Percentiles rank a stretch among this genome's conserved stretches.
Conservation (phyloP, 257 asterid genomes). For the Prunella vulgaris region DNA sequence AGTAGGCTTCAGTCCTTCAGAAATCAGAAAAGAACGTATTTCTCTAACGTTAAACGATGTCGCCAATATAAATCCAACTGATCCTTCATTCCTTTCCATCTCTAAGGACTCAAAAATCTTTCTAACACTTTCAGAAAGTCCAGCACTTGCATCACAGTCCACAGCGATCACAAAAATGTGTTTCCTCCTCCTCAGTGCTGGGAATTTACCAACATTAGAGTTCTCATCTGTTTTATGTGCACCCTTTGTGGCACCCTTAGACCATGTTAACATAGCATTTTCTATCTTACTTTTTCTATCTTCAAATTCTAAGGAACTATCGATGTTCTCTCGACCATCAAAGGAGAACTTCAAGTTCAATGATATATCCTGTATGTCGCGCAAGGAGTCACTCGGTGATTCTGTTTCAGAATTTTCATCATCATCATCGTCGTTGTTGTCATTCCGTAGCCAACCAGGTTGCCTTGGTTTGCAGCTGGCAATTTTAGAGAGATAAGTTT, state of each 20-base stretch:
- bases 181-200: slow-evolving; percentile 82
- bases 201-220: slow-evolving; percentile 68
- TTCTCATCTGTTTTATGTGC: slow-evolving; percentile 52
- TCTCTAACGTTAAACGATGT: slow-evolving; percentile 70
- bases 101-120: slow-evolving; percentile 65
- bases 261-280: slow-evolving; percentile 65
- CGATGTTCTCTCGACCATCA: slow-evolving; percentile 60
- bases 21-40: slow-evolving; percentile 50
- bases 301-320: slow-evolving; percentile 52
- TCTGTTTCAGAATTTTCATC: slow-evolving; percentile 86
- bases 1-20: slow-evolving; percentile 63
- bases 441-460: slow-evolving; percentile 78
- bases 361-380: slow-evolving; percentile 89
- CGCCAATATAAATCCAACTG: slow-evolving; percentile 79
- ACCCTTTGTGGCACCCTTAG: slow-evolving; percentile 52
- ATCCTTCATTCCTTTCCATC: slow-evolving; percentile 78
- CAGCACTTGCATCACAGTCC: slow-evolving; percentile 56
- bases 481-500: slow-evolving; percentile 72
- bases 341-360: slow-evolving; percentile 84
- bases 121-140: slow-evolving; percentile 62
- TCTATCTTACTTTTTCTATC: slow-evolving; percentile 68
- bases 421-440: slow-evolving; percentile 36
- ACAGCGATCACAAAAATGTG: slow-evolving; percentile 77
- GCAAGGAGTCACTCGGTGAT: slow-evolving; percentile 93
- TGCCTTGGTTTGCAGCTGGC: slow-evolving; percentile 95